A percentile compares a stretch with the other conserved stretches of the same genome.
phyloP scores from a whole-genome alignment of 495 filamentous ascomycete genomes.

The Clavariopsis aquatica region DNA sequence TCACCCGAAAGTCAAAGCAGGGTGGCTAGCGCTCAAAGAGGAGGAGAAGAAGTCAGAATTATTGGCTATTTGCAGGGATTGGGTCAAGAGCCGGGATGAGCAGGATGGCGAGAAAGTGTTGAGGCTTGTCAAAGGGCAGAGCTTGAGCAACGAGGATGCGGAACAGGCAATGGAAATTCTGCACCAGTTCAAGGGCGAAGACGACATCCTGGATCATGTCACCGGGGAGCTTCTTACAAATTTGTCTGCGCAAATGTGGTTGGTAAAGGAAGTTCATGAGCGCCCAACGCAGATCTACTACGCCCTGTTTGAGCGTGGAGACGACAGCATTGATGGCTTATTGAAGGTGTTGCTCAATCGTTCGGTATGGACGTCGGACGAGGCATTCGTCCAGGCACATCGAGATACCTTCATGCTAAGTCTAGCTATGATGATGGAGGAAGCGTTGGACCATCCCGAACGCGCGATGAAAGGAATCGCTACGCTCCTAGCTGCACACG shows the following conservation, averaged over 20 bases:
- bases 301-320: conserved; percentile 61
- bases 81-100: conserved; percentile 54
- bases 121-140: conserved; percentile 55
- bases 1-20: conserved; percentile 55
- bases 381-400: conserved; percentile 51
- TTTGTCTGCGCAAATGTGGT: conserved; percentile 55
- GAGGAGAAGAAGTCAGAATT: conserved; percentile 54
- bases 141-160: conserved; percentile 55
- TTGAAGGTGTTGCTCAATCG: conserved; percentile 59
- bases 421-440: conserved; percentile 64
- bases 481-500: conserved; percentile 61
- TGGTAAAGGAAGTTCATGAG: conserved; percentile 54
- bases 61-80: conserved; percentile 57
- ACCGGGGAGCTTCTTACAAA: conserved; percentile 61
- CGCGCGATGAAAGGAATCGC: conserved; percentile 64
- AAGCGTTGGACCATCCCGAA: conserved; percentile 60
- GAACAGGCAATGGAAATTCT: conserved; percentile 59
- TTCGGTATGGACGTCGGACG: conserved; percentile 58
- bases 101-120: conserved; percentile 60
- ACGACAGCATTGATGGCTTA: conserved; percentile 60
- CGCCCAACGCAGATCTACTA: conserved; percentile 58
- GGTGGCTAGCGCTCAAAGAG: conserved; percentile 54
- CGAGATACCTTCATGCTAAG: conserved; percentile 67
- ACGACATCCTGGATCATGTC: conserved; percentile 57
- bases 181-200: conserved; percentile 47